Evolutionary conservation across 2,329 filamentous ascomycete species (phyloP).

Genomic region (Fonsecaea multimorphosa): DNA sequence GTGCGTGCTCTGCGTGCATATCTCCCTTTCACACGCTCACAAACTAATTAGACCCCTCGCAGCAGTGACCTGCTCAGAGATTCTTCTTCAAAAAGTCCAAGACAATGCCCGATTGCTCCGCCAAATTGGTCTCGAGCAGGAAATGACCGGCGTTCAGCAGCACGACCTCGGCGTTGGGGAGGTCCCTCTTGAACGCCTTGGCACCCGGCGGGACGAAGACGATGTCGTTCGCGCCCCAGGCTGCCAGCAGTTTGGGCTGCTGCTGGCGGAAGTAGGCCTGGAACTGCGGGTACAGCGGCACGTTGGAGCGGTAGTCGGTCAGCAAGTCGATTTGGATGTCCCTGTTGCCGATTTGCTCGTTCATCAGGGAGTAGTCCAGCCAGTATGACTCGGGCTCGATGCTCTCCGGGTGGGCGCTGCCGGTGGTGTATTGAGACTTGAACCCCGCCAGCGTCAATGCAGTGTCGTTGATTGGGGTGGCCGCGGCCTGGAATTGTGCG

Average conservation of each 20-base stretch:
- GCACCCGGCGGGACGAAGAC: conserved; percentile 56
- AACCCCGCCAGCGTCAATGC: conserved; percentile 48
- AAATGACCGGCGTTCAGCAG: conserved; percentile 64
- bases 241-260: conserved; percentile 59
- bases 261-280: conserved; percentile 61
- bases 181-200: conserved; percentile 59
- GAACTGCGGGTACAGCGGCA: conserved; percentile 59
- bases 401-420: conserved; percentile 18
- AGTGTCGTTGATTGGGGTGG: conserved; percentile 44
- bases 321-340: conserved; percentile 63
- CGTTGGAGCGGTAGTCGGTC: conserved; percentile 62
- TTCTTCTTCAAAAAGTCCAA: conserved; percentile 43
- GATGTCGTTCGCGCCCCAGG: conserved; percentile 64
- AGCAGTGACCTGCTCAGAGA: not conserved
- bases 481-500: conserved; percentile 52
- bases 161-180: conserved; percentile 55
- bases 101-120: conserved; percentile 46
- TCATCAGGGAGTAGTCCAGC: conserved; percentile 59
- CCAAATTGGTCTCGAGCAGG: conserved; percentile 51
- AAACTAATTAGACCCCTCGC: not conserved
- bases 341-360: conserved; percentile 54
- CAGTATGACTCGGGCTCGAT: conserved; percentile 45
- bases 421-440: conserved; percentile 41
- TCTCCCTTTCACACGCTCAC: not conserved
- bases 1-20: not conserved